A percentile compares a stretch with the other conserved stretches of the same genome.
phyloP scores from a whole-genome alignment of 148 eudicot species.

The Fagopyrum homotropicum region DNA sequence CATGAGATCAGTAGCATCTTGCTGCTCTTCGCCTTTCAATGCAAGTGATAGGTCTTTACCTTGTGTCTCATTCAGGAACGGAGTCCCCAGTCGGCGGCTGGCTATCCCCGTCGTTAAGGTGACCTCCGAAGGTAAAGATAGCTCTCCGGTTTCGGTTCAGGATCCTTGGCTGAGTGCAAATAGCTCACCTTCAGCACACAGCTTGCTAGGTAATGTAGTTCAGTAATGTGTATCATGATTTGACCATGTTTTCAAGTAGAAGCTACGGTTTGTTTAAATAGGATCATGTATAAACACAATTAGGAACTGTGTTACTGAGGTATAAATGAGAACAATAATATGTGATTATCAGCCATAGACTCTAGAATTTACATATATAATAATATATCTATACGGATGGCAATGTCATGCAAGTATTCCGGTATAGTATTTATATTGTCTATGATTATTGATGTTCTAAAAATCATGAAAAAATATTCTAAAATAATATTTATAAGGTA shows the following conservation, averaged over 20 bases:
- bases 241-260: not conserved
- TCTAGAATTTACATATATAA: too few relatives aligned
- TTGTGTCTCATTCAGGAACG: conserved; percentile 26
- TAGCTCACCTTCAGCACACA: conserved; percentile 87
- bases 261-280: not conserved
- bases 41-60: conserved; percentile 54
- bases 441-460: too few relatives aligned
- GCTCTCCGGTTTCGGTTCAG: conserved; percentile 86
- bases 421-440: too few relatives aligned
- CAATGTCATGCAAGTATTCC: too few relatives aligned
- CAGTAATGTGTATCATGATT: conserved; percentile 12
- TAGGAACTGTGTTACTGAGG: not conserved
- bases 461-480: too few relatives aligned
- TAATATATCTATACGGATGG: too few relatives aligned
- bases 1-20: conserved; percentile 46
- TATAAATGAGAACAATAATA: not conserved
- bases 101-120: conserved; percentile 33
- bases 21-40: conserved; percentile 57
- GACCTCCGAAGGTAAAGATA: conserved; percentile 32
- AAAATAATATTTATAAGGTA: too few relatives aligned
- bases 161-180: conserved; percentile 82
- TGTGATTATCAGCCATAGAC: not conserved
- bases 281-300: not conserved
- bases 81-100: conserved; percentile 46
- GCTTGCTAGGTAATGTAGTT: conserved; percentile 59